A percentile compares a stretch with the other conserved stretches of the same genome.
These are phyloP conservation scores for Didymella pinodella DNA, from an alignment of 2,329 filamentous ascomycete genomes.

Conservation along the genomic window DNA sequence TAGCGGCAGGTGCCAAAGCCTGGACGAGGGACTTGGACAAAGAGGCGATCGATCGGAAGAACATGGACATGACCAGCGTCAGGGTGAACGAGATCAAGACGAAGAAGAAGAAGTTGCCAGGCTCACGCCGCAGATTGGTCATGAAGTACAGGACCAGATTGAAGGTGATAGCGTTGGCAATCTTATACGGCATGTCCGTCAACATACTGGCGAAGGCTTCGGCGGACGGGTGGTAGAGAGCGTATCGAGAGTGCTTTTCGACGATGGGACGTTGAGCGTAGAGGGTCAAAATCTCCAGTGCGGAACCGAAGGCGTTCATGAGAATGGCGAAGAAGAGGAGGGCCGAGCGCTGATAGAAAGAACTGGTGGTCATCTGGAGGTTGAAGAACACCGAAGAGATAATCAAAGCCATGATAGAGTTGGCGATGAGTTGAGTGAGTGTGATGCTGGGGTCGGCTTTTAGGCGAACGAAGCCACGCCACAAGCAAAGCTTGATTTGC, in stretches of 20 bases:
- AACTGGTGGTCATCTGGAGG: conserved; percentile 67
- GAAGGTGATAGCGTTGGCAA: conserved; percentile 76
- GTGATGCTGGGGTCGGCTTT: conserved; percentile 79
- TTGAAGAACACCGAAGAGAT: conserved; percentile 85
- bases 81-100: conserved; percentile 76
- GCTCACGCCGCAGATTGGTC: conserved; percentile 77
- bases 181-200: conserved; percentile 83
- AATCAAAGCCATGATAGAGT: conserved; percentile 78
- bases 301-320: conserved; percentile 83
- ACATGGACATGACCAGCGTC: conserved; percentile 82
- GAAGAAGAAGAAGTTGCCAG: conserved; percentile 86
- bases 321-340: conserved; percentile 88
- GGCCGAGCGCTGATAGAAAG: conserved; percentile 81
- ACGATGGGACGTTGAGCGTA: conserved; percentile 92
- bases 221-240: conserved; percentile 86
- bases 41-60: conserved; percentile 83
- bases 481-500: conserved; percentile 80
- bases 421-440: conserved; percentile 72
- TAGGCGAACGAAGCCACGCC: conserved; percentile 80
- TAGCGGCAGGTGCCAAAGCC: conserved; percentile 63
- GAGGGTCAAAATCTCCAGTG: conserved; percentile 83
- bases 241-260: conserved; percentile 87
- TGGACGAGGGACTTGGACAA: conserved; percentile 71
- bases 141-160: conserved; percentile 88
- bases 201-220: conserved; percentile 90